These are phyloP conservation scores for Helicostylum pulchrum DNA, from an alignment of 192 early-diverging fungal species.

Conservation along the genomic window DNA sequence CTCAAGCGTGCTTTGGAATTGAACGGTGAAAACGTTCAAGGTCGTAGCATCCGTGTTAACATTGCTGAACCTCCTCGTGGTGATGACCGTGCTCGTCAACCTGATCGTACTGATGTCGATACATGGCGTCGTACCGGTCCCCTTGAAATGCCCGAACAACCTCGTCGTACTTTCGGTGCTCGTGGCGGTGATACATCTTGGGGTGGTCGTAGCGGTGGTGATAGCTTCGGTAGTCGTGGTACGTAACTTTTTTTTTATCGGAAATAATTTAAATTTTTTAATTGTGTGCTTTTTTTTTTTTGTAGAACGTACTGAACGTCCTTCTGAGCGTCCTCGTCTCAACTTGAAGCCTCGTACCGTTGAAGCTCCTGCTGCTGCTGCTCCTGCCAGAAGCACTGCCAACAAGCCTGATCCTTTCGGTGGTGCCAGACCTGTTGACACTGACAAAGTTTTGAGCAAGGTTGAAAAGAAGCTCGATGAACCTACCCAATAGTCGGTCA, in stretches of 20 bases:
- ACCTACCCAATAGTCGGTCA: too few relatives aligned
- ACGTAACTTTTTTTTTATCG: too few relatives aligned
- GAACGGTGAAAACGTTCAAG: conserved; percentile 58
- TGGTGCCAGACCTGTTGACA: conserved; percentile 61
- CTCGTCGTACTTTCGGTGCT: conserved; percentile 34
- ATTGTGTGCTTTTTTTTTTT: not conserved
- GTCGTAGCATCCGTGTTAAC: conserved; percentile 77
- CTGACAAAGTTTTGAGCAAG: conserved; percentile 45
- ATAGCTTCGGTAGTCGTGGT: conserved; percentile 24
- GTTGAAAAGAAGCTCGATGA: conserved; percentile 46
- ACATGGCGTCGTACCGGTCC: conserved; percentile 54
- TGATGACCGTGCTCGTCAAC: conserved; percentile 35
- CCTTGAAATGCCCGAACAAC: conserved; percentile 41
- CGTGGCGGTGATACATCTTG: conserved; percentile 43
- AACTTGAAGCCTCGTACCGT: conserved; percentile 49
- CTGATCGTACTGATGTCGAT: conserved; percentile 56
- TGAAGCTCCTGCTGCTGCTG: conserved; percentile 17
- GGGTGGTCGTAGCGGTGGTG: conserved; percentile 36
- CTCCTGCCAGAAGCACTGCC: conserved; percentile 1
- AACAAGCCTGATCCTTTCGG: conserved; percentile 63
- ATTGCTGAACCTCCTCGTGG: conserved; percentile 74
- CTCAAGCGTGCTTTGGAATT: conserved; percentile 76
- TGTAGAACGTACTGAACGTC: conserved; percentile 12
- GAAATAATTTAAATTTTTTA: not conserved
- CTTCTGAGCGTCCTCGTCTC: conserved; percentile 46